These are phyloP conservation scores for Picochlorum sp. DNA, from an alignment of 139 green algal species.

Conservation along the genomic window DNA sequence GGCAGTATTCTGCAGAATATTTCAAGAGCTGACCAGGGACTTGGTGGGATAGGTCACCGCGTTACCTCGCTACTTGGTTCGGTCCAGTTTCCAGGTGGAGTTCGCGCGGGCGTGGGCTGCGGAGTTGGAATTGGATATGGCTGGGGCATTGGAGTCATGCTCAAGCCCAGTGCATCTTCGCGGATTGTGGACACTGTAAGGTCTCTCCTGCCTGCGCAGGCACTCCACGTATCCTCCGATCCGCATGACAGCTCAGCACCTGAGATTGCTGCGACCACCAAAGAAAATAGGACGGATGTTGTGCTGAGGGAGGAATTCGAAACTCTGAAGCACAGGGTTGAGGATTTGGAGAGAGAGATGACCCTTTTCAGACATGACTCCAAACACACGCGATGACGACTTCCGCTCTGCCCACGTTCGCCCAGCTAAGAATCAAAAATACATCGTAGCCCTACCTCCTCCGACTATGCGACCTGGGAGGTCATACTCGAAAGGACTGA, in stretches of 20 bases:
- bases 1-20: constrained; percentile 1
- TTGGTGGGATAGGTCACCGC: background rate
- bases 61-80: background rate
- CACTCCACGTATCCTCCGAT: no score
- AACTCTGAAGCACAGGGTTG: no score
- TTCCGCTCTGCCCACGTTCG: no score
- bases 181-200: background rate
- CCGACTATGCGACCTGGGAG: constrained; percentile 1
- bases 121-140: constrained; percentile 19
- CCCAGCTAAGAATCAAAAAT: no score
- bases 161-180: constrained; percentile 8
- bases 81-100: constrained; percentile 5
- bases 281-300: no score
- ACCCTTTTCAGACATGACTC: no score
- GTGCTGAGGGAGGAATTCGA: no score
- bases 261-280: no score
- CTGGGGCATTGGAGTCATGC: constrained; percentile 19
- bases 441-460: no score
- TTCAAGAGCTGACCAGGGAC: constrained; percentile 6
- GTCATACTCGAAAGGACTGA: background rate
- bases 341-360: no score
- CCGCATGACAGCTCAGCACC: no score
- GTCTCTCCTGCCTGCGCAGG: background rate
- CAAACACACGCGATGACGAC: no score
- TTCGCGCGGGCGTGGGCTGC: constrained; percentile 15